These are phyloP conservation scores for Solanum tacnaense DNA, from an alignment of 257 asterid genomes.

Conservation along the genomic window DNA sequence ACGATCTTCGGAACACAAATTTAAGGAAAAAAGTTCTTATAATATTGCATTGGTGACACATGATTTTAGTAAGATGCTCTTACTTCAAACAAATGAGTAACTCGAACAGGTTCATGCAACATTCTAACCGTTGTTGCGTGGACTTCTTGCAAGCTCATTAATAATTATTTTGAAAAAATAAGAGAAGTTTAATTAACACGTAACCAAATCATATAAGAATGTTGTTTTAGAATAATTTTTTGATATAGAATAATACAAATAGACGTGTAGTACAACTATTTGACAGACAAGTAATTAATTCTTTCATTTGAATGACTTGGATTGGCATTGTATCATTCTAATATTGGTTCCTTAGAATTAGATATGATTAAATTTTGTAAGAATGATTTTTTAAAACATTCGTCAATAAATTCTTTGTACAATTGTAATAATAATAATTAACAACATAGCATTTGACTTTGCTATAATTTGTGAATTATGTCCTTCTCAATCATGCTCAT, in stretches of 20 bases:
- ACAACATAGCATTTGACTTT: conserved; percentile 12
- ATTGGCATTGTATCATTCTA: not conserved
- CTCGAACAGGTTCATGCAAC: not conserved
- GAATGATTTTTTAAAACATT: not conserved
- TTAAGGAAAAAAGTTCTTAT: no score
- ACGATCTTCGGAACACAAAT: no score
- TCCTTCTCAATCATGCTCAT: conserved; percentile 7
- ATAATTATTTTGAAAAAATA: not conserved
- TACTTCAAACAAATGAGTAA: not conserved
- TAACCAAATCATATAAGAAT: not conserved
- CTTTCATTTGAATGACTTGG: not conserved
- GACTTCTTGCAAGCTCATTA: not conserved
- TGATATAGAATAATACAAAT: not conserved
- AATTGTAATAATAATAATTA: not conserved
- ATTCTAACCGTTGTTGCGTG: no score
- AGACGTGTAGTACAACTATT: not conserved
- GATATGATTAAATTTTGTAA: not conserved
- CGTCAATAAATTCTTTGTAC: not conserved
- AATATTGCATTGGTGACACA: no score
- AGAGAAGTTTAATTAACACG: not conserved
- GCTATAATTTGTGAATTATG: conserved; percentile 9
- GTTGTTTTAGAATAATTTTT: not conserved
- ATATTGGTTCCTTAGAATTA: not conserved
- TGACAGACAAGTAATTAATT: not conserved
- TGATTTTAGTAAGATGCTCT: not conserved